Conservation (phyloP, 2,329 filamentous ascomycete species). For the Cercospora janseana region DNA sequence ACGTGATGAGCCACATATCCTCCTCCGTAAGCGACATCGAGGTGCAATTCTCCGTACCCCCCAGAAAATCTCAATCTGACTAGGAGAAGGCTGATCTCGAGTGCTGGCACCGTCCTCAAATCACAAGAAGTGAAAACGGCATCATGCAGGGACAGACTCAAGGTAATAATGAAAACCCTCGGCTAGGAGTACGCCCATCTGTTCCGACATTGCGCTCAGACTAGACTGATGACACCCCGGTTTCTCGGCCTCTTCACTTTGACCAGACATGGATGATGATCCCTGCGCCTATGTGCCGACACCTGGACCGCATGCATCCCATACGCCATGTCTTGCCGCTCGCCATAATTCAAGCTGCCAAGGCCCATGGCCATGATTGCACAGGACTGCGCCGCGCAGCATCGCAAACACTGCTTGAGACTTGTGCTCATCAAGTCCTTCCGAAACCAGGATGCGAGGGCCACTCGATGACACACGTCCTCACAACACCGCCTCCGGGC, state of each 20-base stretch:
- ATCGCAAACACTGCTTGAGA: neutral
- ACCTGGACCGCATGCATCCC: neutral
- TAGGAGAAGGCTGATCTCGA: too few species aligned
- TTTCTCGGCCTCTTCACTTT: neutral
- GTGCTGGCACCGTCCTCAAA: too few species aligned
- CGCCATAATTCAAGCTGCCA: neutral
- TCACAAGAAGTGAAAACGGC: neutral
- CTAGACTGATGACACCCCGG: neutral
- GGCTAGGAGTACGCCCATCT: neutral
- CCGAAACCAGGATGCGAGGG: too few species aligned
- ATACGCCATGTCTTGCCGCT: neutral
- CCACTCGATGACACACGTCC: too few species aligned
- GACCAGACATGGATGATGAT: neutral
- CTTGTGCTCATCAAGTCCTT: too few species aligned
- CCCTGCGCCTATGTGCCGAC: neutral
- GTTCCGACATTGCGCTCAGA: constrained; percentile 2
- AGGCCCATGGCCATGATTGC: constrained; percentile 2
- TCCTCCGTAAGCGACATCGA: too few species aligned
- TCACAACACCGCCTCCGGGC: too few species aligned
- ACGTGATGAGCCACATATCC: too few species aligned
- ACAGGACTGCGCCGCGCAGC: neutral
- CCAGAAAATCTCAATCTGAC: too few species aligned
- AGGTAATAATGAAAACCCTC: neutral
- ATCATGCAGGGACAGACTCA: neutral
- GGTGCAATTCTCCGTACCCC: too few species aligned